phyloP scores from a whole-genome alignment of 2,329 filamentous ascomycete species.

The Penicillium digitatum region DNA sequence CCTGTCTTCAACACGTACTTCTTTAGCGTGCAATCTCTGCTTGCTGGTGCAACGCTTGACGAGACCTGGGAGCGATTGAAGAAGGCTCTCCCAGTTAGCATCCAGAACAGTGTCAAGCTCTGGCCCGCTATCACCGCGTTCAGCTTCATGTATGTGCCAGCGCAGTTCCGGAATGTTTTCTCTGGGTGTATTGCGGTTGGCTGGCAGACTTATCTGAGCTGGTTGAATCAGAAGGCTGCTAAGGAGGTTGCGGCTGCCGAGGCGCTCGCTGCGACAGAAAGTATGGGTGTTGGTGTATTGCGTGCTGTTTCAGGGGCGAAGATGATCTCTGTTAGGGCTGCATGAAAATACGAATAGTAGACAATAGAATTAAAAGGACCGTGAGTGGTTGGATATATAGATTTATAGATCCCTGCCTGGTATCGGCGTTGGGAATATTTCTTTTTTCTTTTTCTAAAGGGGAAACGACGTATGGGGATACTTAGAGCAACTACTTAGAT shows the following conservation, averaged over 20 bases:
- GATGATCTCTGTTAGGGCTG: constrained; percentile 18
- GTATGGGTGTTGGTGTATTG: constrained; percentile 5
- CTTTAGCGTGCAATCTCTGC: constrained; percentile 71
- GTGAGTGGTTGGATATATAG: constrained; percentile 4
- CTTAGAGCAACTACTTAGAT: constrained; percentile 13
- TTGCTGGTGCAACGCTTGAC: constrained; percentile 62
- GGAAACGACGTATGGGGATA: constrained; percentile 21
- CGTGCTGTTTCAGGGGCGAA: constrained; percentile 12
- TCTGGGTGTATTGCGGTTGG: constrained; percentile 74
- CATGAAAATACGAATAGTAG: constrained; percentile 1
- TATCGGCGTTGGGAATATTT: constrained; percentile 4
- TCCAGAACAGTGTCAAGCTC: constrained; percentile 75
- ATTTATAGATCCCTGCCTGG: constrained; percentile 6
- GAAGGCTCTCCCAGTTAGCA: constrained; percentile 70
- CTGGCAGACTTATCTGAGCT: constrained; percentile 89
- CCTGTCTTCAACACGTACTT: constrained; percentile 81
- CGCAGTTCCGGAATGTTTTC: constrained; percentile 77
- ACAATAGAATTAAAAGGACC: neutral
- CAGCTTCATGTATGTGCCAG: constrained; percentile 75
- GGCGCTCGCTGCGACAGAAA: constrained; percentile 16
- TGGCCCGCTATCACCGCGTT: constrained; percentile 87
- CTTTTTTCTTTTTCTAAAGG: neutral
- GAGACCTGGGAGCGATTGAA: constrained; percentile 68
- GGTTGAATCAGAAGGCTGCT: constrained; percentile 71
- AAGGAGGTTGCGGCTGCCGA: constrained; percentile 46